Evolutionary conservation across 2,329 filamentous ascomycete genomes (phyloP).

Genomic region (Colletotrichum melonis): DNA sequence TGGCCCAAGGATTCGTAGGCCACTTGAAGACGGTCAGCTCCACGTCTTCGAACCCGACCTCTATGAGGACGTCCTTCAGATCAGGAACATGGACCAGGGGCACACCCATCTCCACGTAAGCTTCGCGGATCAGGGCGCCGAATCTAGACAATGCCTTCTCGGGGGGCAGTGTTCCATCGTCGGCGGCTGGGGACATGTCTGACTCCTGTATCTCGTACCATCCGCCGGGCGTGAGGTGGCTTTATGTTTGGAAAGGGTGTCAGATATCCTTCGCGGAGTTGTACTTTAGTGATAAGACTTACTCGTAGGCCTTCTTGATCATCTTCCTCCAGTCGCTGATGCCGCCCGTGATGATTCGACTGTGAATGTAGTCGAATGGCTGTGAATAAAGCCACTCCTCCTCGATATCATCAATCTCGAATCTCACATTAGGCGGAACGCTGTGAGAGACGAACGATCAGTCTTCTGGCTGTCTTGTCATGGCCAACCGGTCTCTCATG

Average conservation of each 20-base stretch:
- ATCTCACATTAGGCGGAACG: slow-evolving; percentile 57
- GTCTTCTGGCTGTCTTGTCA: background rate
- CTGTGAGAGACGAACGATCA: slow-evolving; percentile 20
- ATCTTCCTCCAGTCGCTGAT: background rate
- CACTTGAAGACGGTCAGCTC: slow-evolving; percentile 58
- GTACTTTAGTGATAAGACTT: slow-evolving; percentile 42
- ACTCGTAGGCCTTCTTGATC: background rate
- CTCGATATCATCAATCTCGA: slow-evolving; percentile 56
- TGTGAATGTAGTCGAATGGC: slow-evolving; percentile 43
- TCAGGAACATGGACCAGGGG: slow-evolving; percentile 37
- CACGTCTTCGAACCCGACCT: slow-evolving; percentile 65
- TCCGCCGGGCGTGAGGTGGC: slow-evolving; percentile 53
- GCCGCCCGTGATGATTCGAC: slow-evolving; percentile 33
- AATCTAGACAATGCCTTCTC: slow-evolving; percentile 44
- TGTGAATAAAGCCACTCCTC: slow-evolving; percentile 50
- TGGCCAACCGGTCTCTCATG: slow-evolving; percentile 49
- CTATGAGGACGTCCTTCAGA: slow-evolving; percentile 49
- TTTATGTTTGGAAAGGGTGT: slow-evolving; percentile 4
- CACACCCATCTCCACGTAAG: slow-evolving; percentile 43
- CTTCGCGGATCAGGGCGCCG: slow-evolving; percentile 42
- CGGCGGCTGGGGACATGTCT: slow-evolving; percentile 48
- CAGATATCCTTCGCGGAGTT: slow-evolving; percentile 14
- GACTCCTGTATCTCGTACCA: slow-evolving; percentile 58
- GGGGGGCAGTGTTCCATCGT: slow-evolving; percentile 51
- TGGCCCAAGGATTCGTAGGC: slow-evolving; percentile 63